Base-by-base conservation (phyloP, 805 yeast genomes). In the Candida tallmaniae region DNA sequence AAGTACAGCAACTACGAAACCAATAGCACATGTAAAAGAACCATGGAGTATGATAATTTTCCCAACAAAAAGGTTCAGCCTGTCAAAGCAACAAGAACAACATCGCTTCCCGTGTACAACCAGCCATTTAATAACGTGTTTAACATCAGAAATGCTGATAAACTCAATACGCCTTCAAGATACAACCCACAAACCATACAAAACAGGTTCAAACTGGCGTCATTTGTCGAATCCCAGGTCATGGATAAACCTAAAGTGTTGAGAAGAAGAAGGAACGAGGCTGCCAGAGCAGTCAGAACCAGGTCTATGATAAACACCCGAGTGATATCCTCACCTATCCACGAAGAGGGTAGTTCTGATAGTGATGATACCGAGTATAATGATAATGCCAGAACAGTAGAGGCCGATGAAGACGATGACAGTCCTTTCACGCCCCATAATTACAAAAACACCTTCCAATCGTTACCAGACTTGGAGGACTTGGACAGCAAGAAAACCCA, bases 151-250 rank as follows among this genome's bases (percentile, higher is more conserved):
- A 62, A 58, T 38, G 68, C 68, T 21, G 73, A 66, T 42, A 63
- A 60, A 37, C 45, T 54, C 38, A 65, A 58, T 34, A 50, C 55
- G 5, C 50, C 70, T 4, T 60, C 69, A 10, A 56, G 52, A 31
- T 62, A 62, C 43, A 69, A 65, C 40, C 54, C 58, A 39, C 62
- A 65, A 34, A 56, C 63, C 32, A 60, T 66, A 19, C 67, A 60
- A 47, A 69, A 66, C 27, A 47, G 73, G 34, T 66, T 66, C 48
- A 66, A 65, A 41, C 68, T 60, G 68, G 72, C 70, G 2, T 66
- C 70, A 6, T 65, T 65, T 43, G 49, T 62, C 16, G 68, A 53
- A 48, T 65, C 63, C 17, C 64, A 63, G 34, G 54, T 63, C n/a
- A 55, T 65, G 24, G 69, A 62, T 36, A 61, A 62, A 34, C 68